phyloP scores from a whole-genome alignment of 2,329 filamentous ascomycete species.

The Microsporum audouinii region DNA sequence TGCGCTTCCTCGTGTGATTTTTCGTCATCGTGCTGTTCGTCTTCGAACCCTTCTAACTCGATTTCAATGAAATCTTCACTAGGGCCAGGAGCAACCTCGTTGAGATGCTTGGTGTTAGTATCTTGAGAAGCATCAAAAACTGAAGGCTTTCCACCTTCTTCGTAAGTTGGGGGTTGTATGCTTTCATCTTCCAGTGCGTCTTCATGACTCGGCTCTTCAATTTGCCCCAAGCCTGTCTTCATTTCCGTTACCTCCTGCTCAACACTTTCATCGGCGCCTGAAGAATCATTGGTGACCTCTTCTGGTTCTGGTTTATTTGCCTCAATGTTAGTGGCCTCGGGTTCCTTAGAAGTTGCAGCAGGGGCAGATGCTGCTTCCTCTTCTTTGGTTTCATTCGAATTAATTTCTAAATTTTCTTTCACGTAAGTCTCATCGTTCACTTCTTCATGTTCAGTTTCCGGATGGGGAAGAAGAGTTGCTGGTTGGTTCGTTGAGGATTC shows the following conservation, averaged over 20 bases:
- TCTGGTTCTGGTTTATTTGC: not conserved
- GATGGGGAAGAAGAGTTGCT: constrained; percentile 12
- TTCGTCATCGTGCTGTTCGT: not conserved
- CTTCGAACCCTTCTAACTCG: constrained; percentile 5
- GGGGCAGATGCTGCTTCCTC: not conserved
- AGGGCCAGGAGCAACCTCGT: not conserved
- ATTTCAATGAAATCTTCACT: constrained; percentile 5
- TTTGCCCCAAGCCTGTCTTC: not conserved
- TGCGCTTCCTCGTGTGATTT: not conserved
- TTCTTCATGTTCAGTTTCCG: constrained; percentile 21
- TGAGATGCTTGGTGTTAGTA: not conserved
- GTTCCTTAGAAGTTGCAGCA: not conserved
- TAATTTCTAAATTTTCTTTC: not conserved
- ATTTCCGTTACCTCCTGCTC: constrained; percentile 3
- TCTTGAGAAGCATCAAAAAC: not conserved
- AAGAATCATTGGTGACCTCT: not conserved
- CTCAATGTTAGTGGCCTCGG: not conserved
- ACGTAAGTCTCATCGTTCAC: constrained; percentile 8
- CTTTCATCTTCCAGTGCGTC: constrained; percentile 27
- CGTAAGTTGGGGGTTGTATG: not conserved
- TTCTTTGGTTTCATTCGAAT: not conserved
- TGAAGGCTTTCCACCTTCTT: not conserved
- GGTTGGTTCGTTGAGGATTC: not conserved
- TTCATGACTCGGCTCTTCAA: not conserved
- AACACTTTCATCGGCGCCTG: constrained; percentile 7